Base-by-base conservation (phyloP, 2,329 filamentous ascomycete species). In the Hansfordia pulvinata region DNA sequence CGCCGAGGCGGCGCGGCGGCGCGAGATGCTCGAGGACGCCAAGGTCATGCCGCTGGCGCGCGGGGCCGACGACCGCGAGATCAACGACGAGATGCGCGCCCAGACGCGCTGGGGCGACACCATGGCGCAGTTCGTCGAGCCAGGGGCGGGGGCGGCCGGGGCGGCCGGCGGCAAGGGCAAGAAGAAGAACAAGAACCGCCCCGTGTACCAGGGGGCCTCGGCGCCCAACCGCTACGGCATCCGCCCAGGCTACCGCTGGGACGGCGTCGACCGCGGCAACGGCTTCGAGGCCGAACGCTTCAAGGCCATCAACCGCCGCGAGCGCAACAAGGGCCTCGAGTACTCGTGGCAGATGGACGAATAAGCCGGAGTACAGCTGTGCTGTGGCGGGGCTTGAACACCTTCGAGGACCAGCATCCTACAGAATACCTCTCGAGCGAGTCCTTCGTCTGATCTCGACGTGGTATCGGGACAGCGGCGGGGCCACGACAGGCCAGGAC, bases 271-370 rank as follows among this genome's bases (percentile, higher is more conserved):
- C 60, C 66, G 90, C 37, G 67, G 83, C 12, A 98, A 84, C 54
- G 88, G 88, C 1, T 96, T 94, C 48, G 90, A 98, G 58, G 79
- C 72, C 35, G 78, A 94, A 47, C 80, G 86, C 57, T 96, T 96
- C 56, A 84, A 80, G 49, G 82, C 85, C 3, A 61, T 86, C 38
- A 94, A 94, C 50, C 62, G 73, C 39, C 70, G 70, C 39, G 73
- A 76, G 42, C 74, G 85, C 47, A 73, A 79, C 40, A 79, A 81
- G 52, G 77, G 77, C 17, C 52, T 96, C 44, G 76, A 88, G 42
- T 96, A 94, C 52, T 74, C 79, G 17, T 98, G 88, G 90, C 83
- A 94, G 61, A 90, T 92, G 78, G 90, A 94, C 56, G 82, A 85
- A 52, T 90, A 65, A 49, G n/a, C n/a, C n/a, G n/a, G n/a, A n/a